Evolutionary conservation across 345 rosid species (phyloP).

Genomic region (Hevea brasiliensis): DNA sequence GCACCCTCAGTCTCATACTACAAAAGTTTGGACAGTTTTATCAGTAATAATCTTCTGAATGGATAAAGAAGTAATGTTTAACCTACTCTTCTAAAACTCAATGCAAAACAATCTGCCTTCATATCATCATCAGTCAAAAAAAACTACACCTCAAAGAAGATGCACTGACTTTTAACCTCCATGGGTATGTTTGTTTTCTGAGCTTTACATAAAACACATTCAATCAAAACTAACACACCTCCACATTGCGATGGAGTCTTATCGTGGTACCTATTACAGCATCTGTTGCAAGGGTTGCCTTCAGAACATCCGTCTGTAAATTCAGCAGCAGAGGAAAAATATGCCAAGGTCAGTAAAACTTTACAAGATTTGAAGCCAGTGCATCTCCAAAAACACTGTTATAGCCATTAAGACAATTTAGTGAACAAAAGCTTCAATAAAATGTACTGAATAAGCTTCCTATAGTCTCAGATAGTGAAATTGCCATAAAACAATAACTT

Average conservation of each 20-base stretch:
- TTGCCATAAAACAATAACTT: background rate
- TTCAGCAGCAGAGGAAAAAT: constrained; percentile 27
- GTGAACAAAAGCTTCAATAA: background rate
- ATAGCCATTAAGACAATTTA: background rate
- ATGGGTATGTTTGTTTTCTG: no score
- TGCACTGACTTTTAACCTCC: background rate
- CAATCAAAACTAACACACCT: background rate
- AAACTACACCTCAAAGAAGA: background rate
- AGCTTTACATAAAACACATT: background rate
- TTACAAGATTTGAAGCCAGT: background rate
- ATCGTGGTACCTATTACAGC: constrained; percentile 85
- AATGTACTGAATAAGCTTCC: background rate
- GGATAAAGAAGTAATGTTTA: background rate
- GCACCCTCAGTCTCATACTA: background rate
- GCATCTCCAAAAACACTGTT: background rate
- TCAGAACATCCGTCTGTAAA: constrained; percentile 70
- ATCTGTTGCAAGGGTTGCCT: constrained; percentile 88
- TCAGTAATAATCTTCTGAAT: constrained; percentile 11
- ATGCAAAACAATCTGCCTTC: background rate
- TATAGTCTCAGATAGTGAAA: background rate
- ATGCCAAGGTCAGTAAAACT: background rate
- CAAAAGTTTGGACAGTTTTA: no score
- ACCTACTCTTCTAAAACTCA: background rate
- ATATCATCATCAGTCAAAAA: background rate
- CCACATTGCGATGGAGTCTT: constrained; percentile 23